Base-by-base conservation (phyloP, 805 yeast genomes). In the Metschnikowia koreensis region DNA sequence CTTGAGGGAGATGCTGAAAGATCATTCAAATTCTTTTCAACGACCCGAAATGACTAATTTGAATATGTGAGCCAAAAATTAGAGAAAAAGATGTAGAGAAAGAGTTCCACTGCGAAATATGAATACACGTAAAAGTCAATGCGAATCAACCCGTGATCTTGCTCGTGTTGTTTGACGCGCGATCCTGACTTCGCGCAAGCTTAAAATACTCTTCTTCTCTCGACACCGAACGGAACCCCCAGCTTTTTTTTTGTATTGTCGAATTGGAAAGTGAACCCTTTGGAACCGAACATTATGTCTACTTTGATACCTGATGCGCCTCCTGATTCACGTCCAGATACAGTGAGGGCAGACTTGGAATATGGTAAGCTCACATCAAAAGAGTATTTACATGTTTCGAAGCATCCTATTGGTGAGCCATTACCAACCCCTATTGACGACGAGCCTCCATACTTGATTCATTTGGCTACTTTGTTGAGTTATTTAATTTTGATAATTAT, bases 371-470 rank as follows among this genome's bases (percentile, higher is more conserved):
- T 87, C 45, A 81, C 89, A 1, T 81, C 87, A 8, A 64, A 75
- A n/a, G 82, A 87, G 15, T 81, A 84, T 66, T 74, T 88, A 49
- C 82, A 84, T 62, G 80, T 77, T 41, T 83, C 89, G 33, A 71
- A 75, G 48, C 83, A 83, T 49, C 80, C 86, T 22, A 73, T 71
- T 15, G 76, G 76, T n/a, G 80, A 74, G 55, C 84, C 87, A 6
- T 67, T 85, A 47, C 82, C 82, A 9, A 77, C 75, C n/a, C 83
- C 87, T 10, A 74, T 84, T 12, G 83, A 76, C 38, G 97, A 91
- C 67, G 93, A 92, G 50, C 97, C 97, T 6, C 93, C 97, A 17
- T 88, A 89, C 62, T 79, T 80, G 58, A 83, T 87, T 48, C 81
- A 89, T 53, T 71, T 94, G 46, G 79, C 89, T 52, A 93, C 99